phyloP scores from a whole-genome alignment of 352 stramenopile species.

The Phytopythium aichiense region DNA sequence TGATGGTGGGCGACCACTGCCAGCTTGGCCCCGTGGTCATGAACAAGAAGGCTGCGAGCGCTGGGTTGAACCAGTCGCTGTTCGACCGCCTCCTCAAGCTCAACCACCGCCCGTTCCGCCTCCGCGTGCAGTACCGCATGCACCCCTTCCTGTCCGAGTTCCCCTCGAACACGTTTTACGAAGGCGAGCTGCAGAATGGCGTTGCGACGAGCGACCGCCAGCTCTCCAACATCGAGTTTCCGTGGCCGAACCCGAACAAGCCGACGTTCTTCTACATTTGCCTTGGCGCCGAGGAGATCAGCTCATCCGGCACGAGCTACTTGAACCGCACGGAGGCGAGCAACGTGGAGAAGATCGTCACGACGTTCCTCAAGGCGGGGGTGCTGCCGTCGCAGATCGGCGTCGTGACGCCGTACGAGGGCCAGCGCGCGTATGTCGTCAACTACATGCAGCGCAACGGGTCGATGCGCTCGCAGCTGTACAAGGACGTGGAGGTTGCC shows the following conservation, averaged over 20 bases:
- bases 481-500: conserved; percentile 98
- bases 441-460: conserved; percentile 97
- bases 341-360: conserved; percentile 98
- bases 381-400: conserved; percentile 92
- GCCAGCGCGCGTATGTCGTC: conserved; percentile 98
- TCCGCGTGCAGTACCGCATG: conserved; percentile 99
- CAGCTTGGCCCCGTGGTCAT: conserved; percentile 98
- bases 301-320: conserved; percentile 96
- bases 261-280: conserved; percentile 99
- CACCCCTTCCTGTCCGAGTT: conserved; percentile 99
- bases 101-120: conserved; percentile 94
- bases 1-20: conserved; percentile 99
- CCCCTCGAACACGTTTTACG: conserved; percentile 99
- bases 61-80: conserved; percentile 96
- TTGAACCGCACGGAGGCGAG: conserved; percentile 98
- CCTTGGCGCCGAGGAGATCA: conserved; percentile 97
- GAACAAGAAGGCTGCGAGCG: conserved; percentile 98
- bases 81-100: conserved; percentile 98
- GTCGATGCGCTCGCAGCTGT: conserved; percentile 91
- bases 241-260: conserved; percentile 96
- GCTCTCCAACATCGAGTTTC: conserved; percentile 90
- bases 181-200: conserved; percentile 98
- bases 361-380: conserved; percentile 93
- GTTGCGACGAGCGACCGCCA: conserved; percentile 94
- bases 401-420: conserved; percentile 98